Conservation (phyloP, 768 basidiomycete species). For the Roridomyces roridus region DNA sequence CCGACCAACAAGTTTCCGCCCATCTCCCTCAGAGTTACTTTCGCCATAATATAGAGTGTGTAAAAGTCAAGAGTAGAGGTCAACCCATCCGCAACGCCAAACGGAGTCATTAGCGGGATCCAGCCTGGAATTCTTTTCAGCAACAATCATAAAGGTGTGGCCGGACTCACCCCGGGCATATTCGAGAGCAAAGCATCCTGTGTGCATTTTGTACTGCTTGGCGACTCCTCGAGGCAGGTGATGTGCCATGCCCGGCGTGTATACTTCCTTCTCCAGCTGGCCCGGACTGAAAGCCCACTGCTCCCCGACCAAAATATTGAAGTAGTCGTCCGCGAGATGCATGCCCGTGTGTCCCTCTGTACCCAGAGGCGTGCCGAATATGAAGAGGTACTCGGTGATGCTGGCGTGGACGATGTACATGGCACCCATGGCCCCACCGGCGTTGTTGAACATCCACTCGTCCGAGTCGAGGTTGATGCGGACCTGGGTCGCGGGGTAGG, state of each 20-base stretch:
- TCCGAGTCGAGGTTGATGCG: slow-evolving; percentile 63
- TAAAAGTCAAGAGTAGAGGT: slow-evolving; percentile 89
- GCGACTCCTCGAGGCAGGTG: slow-evolving; percentile 79
- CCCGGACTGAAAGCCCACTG: slow-evolving; percentile 95
- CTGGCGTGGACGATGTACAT: slow-evolving; percentile 98
- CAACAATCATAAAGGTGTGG: background rate
- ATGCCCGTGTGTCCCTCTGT: slow-evolving; percentile 96
- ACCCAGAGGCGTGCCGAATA: slow-evolving; percentile 95
- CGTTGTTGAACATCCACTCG: slow-evolving; percentile 97
- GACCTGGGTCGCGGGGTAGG: slow-evolving; percentile 65
- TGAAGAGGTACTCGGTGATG: slow-evolving; percentile 95
- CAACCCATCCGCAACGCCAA: slow-evolving; percentile 86
- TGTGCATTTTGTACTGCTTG: slow-evolving; percentile 98
- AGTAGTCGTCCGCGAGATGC: slow-evolving; percentile 97
- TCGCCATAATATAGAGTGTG: slow-evolving; percentile 77
- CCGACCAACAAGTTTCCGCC: slow-evolving; percentile 79
- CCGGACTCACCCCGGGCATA: slow-evolving; percentile 80
- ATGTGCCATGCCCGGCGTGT: slow-evolving; percentile 84
- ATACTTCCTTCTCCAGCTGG: slow-evolving; percentile 82
- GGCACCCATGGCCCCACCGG: slow-evolving; percentile 96
- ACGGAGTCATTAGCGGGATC: slow-evolving; percentile 96
- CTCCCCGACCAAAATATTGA: slow-evolving; percentile 92
- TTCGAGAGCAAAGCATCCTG: slow-evolving; percentile 94
- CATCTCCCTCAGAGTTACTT: slow-evolving; percentile 85
- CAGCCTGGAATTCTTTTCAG: slow-evolving; percentile 65